Percentiles rank a stretch among this genome's conserved stretches.
Evolutionary conservation across 768 basidiomycete genomes (phyloP).

Genomic region (Imleria badia): DNA sequence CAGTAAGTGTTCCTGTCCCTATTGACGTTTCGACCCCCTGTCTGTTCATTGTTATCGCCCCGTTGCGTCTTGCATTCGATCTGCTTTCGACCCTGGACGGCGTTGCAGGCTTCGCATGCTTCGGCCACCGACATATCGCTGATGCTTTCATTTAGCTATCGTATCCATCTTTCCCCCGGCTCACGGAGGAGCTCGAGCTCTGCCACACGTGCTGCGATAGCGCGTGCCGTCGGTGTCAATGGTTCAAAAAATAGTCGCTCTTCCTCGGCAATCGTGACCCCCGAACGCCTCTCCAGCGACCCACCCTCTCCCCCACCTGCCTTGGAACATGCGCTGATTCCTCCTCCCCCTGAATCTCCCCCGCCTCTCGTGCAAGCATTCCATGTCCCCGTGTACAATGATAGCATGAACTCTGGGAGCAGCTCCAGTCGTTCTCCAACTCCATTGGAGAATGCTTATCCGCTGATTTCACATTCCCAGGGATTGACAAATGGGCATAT

Average conservation of each 20-base stretch:
- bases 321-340: constrained; percentile 41
- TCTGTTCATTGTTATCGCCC: neutral
- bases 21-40: neutral
- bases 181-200: constrained; percentile 63
- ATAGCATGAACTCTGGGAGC: constrained; percentile 32
- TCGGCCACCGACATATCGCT: constrained; percentile 11
- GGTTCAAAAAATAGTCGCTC: constrained; percentile 27
- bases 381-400: constrained; percentile 24
- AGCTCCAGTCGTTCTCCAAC: constrained; percentile 45
- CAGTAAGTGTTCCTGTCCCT: constrained; percentile 21
- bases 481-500: constrained; percentile 38
- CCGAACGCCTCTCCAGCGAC: constrained; percentile 27
- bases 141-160: constrained; percentile 50
- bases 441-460: constrained; percentile 45
- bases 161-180: constrained; percentile 79
- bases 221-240: constrained; percentile 37
- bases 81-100: constrained; percentile 15
- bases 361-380: constrained; percentile 52
- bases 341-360: constrained; percentile 54
- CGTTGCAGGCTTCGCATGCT: constrained; percentile 8
- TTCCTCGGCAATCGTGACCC: constrained; percentile 22
- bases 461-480: constrained; percentile 35
- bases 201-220: constrained; percentile 56
- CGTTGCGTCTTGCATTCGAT: neutral
- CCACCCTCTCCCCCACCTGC: constrained; percentile 41